Percentiles rank a stretch among this genome's conserved stretches.
phyloP scores from a whole-genome alignment of 352 stramenopile species.

The Pythium brassicae region DNA sequence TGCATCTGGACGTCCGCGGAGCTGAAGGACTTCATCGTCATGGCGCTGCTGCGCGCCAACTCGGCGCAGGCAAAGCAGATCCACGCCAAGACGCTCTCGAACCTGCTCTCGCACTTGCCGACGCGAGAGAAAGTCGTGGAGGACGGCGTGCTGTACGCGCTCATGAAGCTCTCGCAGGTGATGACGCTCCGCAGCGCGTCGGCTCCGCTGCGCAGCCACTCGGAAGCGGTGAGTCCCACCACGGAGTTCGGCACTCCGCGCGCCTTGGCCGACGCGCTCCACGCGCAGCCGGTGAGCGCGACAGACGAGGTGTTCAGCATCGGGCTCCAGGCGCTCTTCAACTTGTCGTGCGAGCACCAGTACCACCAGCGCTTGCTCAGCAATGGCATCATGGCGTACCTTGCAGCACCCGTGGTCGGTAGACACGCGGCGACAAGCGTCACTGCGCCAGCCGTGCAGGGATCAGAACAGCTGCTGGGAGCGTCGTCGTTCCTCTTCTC shows the following conservation, averaged over 20 bases:
- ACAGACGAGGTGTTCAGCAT: constrained; percentile 66
- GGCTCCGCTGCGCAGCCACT: constrained; percentile 3
- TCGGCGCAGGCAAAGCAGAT: constrained; percentile 80
- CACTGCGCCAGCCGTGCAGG: neutral
- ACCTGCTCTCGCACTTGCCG: constrained; percentile 56
- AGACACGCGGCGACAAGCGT: constrained; percentile 15
- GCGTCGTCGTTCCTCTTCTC: constrained; percentile 13
- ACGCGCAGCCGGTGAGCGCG: constrained; percentile 2
- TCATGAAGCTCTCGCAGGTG: constrained; percentile 78
- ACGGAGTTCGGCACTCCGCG: neutral
- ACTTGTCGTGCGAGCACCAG: constrained; percentile 60
- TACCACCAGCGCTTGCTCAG: constrained; percentile 69
- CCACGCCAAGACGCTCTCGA: constrained; percentile 77
- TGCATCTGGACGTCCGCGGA: constrained; percentile 74
- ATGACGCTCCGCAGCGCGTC: constrained; percentile 19
- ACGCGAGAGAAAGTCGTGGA: constrained; percentile 58
- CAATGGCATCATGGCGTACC: constrained; percentile 68
- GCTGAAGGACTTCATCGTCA: constrained; percentile 81
- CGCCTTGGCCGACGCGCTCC: neutral
- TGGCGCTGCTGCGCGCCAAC: constrained; percentile 69
- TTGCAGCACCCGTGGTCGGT: constrained; percentile 41
- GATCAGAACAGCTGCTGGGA: constrained; percentile 2
- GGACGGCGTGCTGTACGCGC: constrained; percentile 71
- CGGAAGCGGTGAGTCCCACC: neutral
- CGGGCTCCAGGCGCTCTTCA: constrained; percentile 71